These are phyloP conservation scores for Hypoxylon cercidicola DNA, from an alignment of 495 filamentous ascomycete species.

Conservation along the genomic window DNA sequence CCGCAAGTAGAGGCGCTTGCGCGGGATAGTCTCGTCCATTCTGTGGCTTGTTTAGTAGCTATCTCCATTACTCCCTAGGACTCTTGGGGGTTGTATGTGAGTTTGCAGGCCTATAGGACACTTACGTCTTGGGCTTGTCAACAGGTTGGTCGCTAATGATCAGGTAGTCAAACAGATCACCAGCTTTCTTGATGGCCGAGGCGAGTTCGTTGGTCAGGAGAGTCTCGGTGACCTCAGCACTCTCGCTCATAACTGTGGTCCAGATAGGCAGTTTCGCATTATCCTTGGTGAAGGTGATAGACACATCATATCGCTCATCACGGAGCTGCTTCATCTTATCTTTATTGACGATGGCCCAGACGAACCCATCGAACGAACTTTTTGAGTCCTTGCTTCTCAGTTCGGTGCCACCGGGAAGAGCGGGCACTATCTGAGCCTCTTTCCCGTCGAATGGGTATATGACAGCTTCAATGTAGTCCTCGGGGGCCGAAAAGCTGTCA, in stretches of 20 bases:
- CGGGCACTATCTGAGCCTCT: slow-evolving; percentile 77
- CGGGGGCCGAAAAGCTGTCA: slow-evolving; percentile 73
- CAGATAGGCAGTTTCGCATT: slow-evolving; percentile 88
- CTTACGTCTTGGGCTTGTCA: slow-evolving; percentile 89
- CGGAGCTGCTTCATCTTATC: slow-evolving; percentile 88
- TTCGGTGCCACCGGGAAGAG: slow-evolving; percentile 65
- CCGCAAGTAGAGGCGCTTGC: slow-evolving; percentile 86
- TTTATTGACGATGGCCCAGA: slow-evolving; percentile 97
- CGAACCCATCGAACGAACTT: slow-evolving; percentile 87
- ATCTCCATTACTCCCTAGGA: slow-evolving; percentile 7
- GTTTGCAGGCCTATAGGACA: neutral
- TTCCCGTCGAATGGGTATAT: slow-evolving; percentile 91
- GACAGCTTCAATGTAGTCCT: slow-evolving; percentile 77
- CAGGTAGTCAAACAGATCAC: slow-evolving; percentile 84
- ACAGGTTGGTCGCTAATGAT: slow-evolving; percentile 91
- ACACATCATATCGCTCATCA: slow-evolving; percentile 93
- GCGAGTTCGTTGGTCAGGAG: slow-evolving; percentile 86
- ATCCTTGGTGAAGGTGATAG: slow-evolving; percentile 91
- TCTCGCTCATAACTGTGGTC: slow-evolving; percentile 96
- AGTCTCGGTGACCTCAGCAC: slow-evolving; percentile 90
- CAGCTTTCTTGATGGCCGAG: slow-evolving; percentile 80
- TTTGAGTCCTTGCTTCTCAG: slow-evolving; percentile 68
- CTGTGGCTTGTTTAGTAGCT: slow-evolving; percentile 60
- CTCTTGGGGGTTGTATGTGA: no score
- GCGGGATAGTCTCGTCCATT: slow-evolving; percentile 83